A percentile compares a stretch with the other conserved stretches of the same genome.
phyloP scores from a whole-genome alignment of 768 basidiomycete species.

The Leccinellum luteum region DNA sequence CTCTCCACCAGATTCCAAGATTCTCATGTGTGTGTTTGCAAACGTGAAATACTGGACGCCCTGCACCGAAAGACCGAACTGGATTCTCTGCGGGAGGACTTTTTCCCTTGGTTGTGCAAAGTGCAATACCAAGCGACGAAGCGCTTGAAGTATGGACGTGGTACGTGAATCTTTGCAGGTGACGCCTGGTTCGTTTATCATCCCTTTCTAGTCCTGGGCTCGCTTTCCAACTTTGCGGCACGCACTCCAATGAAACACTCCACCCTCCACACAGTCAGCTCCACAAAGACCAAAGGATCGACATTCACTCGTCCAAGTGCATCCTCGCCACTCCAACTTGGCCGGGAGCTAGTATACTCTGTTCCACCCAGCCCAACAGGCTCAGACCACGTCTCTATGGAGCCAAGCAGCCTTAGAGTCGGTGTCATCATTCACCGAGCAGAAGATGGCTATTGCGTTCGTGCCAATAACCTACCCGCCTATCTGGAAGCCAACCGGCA shows the following conservation, averaged over 20 bases:
- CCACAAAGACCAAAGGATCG: constrained; percentile 15
- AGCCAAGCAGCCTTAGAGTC: constrained; percentile 54
- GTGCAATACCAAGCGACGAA: constrained; percentile 70
- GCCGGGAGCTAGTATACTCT: constrained; percentile 35
- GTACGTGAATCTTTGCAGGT: constrained; percentile 34
- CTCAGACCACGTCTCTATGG: constrained; percentile 34
- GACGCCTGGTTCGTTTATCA: not conserved
- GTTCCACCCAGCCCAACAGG: constrained; percentile 46
- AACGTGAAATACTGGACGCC: constrained; percentile 66
- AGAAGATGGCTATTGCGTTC: constrained; percentile 54
- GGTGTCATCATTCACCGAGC: constrained; percentile 60
- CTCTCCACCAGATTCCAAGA: constrained; percentile 72
- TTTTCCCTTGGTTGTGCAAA: constrained; percentile 91
- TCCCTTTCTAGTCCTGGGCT: constrained; percentile 41
- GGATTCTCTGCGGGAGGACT: constrained; percentile 85
- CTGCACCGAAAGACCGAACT: constrained; percentile 66
- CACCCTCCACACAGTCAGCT: constrained; percentile 38
- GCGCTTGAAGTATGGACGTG: constrained; percentile 53
- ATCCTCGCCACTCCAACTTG: constrained; percentile 23
- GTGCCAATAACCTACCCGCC: constrained; percentile 73
- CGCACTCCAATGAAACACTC: constrained; percentile 55
- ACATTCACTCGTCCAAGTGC: not conserved
- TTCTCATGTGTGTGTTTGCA: constrained; percentile 90
- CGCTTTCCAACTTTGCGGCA: constrained; percentile 42
- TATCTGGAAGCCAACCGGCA: constrained; percentile 82